These are phyloP conservation scores for Oryza punctata DNA, from an alignment of 176 grass and related monocot species.

Conservation along the genomic window DNA sequence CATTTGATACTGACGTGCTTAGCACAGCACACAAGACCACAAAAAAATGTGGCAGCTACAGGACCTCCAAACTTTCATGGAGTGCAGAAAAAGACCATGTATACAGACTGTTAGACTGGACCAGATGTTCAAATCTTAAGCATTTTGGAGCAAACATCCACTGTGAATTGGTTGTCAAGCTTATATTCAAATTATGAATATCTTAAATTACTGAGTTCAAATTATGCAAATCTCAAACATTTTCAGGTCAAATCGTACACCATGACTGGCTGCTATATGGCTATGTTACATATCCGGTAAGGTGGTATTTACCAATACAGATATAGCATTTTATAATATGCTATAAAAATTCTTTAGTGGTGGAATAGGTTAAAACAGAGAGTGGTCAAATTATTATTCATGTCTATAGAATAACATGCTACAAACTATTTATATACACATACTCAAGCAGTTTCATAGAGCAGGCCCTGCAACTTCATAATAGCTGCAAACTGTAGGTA, in stretches of 20 bases:
- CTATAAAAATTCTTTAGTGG: neutral
- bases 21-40: neutral
- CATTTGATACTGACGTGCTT: neutral
- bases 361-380: neutral
- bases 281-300: neutral
- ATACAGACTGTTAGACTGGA: neutral
- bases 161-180: neutral
- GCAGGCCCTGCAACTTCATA: neutral
- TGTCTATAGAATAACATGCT: conserved; percentile 19
- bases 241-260: conserved; percentile 15
- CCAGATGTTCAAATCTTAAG: neutral
- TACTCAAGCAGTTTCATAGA: neutral
- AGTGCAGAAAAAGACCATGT: neutral
- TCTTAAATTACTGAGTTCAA: neutral
- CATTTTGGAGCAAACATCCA: neutral
- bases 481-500: neutral
- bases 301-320: neutral
- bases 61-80: neutral
- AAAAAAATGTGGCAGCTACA: neutral
- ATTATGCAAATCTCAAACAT: neutral
- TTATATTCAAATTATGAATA: neutral
- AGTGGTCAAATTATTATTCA: conserved; percentile 13
- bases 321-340: neutral
- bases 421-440: conserved; percentile 21
- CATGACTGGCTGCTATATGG: neutral